phyloP scores from a whole-genome alignment of 2,329 filamentous ascomycete genomes.

The Colletotrichum tropicale region DNA sequence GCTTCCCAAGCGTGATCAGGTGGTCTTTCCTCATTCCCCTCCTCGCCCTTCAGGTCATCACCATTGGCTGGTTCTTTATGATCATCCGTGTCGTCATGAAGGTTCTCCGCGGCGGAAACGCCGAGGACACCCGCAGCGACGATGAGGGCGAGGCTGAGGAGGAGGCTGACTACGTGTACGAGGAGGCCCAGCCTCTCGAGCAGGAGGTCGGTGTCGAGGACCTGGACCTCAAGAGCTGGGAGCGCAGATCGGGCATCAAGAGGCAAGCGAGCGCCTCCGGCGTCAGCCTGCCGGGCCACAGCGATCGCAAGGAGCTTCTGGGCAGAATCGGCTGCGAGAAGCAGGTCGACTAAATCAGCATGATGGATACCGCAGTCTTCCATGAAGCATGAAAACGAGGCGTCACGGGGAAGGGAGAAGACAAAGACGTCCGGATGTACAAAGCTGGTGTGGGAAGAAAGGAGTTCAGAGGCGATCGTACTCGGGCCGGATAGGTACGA shows the following conservation, averaged over 20 bases:
- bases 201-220: conserved; percentile 78
- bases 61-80: conserved; percentile 87
- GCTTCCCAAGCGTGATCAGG: conserved; percentile 77
- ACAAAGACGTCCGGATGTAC: background rate
- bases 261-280: conserved; percentile 58
- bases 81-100: conserved; percentile 83
- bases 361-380: background rate
- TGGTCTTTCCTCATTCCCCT: conserved; percentile 80
- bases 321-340: conserved; percentile 86
- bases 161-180: conserved; percentile 61
- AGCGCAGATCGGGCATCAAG: conserved; percentile 59
- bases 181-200: conserved; percentile 65
- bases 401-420: background rate
- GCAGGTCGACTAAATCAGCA: conserved; percentile 55
- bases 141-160: conserved; percentile 78
- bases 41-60: conserved; percentile 78
- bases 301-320: conserved; percentile 80
- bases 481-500: background rate
- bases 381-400: background rate
- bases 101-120: conserved; percentile 76
- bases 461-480: background rate
- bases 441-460: background rate
- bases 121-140: conserved; percentile 88
- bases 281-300: conserved; percentile 72
- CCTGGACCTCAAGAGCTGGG: conserved; percentile 70